These are phyloP conservation scores for Jackrogersella minutella DNA, from an alignment of 495 filamentous ascomycete genomes.

Conservation along the genomic window DNA sequence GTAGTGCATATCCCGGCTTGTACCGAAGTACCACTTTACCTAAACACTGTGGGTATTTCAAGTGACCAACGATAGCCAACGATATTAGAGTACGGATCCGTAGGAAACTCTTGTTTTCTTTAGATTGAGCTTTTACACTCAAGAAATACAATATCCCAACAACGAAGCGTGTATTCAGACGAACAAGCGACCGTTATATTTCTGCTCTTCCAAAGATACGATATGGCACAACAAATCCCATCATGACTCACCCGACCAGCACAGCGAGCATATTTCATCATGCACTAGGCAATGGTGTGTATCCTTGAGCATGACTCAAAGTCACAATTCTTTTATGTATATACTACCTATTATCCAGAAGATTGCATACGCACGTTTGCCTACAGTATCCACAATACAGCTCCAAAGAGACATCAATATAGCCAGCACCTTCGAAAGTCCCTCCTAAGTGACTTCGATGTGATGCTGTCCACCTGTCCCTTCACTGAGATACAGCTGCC, in stretches of 20 bases:
- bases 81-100: too few relatives aligned
- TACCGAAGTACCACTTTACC: too few relatives aligned
- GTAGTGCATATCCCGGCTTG: slow-evolving; percentile 8
- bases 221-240: not conserved
- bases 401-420: not conserved
- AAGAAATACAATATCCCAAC: too few relatives aligned
- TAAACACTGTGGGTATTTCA: too few relatives aligned
- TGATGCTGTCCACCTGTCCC: slow-evolving; percentile 18
- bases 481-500: slow-evolving; percentile 13
- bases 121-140: too few relatives aligned
- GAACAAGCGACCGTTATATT: too few relatives aligned
- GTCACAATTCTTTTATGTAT: slow-evolving; percentile 6
- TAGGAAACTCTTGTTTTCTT: too few relatives aligned
- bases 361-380: slow-evolving; percentile 13
- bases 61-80: too few relatives aligned
- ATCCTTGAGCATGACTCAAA: slow-evolving; percentile 2
- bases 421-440: not conserved
- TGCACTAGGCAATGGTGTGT: not conserved
- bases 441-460: slow-evolving; percentile 25
- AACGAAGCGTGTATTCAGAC: too few relatives aligned
- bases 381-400: slow-evolving; percentile 1
- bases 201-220: not conserved
- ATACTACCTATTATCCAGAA: slow-evolving; percentile 1
- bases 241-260: slow-evolving; percentile 14
- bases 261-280: not conserved